A percentile compares a stretch with the other conserved stretches of the same genome.
Conservation (phyloP, 169 alveolate genomes). For the Toxoplasma gondii region DNA sequence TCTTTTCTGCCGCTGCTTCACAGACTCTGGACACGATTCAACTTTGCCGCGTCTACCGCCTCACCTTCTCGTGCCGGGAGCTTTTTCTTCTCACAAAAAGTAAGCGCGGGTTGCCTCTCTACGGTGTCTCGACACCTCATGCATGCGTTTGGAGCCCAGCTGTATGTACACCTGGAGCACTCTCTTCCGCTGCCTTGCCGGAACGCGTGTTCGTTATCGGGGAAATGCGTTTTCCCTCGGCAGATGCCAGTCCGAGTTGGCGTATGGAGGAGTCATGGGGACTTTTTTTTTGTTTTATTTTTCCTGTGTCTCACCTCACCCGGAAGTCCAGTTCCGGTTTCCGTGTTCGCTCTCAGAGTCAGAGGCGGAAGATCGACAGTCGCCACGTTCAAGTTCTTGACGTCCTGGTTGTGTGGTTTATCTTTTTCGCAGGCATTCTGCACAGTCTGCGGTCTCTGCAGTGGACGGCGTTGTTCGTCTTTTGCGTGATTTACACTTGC, state of each 20-base stretch:
- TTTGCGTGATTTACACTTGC: constrained; percentile 63
- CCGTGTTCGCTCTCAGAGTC: too few species aligned
- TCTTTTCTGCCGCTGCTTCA: neutral
- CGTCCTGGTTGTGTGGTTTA: neutral
- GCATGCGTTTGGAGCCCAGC: too few species aligned
- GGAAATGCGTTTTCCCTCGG: neutral
- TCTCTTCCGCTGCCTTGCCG: neutral
- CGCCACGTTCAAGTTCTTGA: neutral
- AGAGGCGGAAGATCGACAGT: neutral
- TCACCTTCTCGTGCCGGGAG: constrained; percentile 64
- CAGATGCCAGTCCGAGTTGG: too few species aligned
- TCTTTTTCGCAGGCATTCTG: constrained; percentile 51
- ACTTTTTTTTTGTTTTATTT: too few species aligned
- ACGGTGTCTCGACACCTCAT: neutral
- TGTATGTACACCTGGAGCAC: too few species aligned
- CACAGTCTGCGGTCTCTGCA: constrained; percentile 65
- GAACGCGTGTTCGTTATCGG: neutral
- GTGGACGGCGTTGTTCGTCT: constrained; percentile 66
- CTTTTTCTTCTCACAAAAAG: constrained; percentile 60
- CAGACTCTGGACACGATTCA: constrained; percentile 65
- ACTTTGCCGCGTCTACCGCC: constrained; percentile 59
- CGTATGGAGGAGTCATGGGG: too few species aligned
- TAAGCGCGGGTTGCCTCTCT: too few species aligned
- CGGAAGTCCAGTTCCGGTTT: too few species aligned
- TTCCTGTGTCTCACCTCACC: too few species aligned